Percentiles rank a stretch among this genome's conserved stretches.
These are phyloP conservation scores for Cyclotella distinguenda DNA, from an alignment of 108 stramenopile genomes.

Conservation along the genomic window DNA sequence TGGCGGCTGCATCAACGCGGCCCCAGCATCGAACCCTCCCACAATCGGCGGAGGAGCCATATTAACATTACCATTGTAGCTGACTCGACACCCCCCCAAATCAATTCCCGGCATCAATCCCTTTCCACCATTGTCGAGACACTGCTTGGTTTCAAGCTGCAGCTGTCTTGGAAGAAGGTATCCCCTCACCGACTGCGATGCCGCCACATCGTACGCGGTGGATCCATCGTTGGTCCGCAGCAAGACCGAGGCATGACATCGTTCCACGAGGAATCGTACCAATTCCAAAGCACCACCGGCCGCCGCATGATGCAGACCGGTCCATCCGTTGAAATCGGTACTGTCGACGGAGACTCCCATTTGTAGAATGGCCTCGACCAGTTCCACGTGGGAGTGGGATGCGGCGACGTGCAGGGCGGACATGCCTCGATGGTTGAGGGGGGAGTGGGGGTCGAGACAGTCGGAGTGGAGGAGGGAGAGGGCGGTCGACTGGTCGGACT, in stretches of 20 bases:
- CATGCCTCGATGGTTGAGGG: constrained; percentile 47
- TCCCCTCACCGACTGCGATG: constrained; percentile 62
- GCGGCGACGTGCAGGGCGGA: constrained; percentile 73
- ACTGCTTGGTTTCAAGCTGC: constrained; percentile 75
- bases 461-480: constrained; percentile 31
- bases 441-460: constrained; percentile 21
- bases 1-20: constrained; percentile 48
- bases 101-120: constrained; percentile 82
- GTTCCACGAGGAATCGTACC: constrained; percentile 62
- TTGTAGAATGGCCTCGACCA: constrained; percentile 46
- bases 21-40: constrained; percentile 28
- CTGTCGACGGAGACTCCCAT: constrained; percentile 52
- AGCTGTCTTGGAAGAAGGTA: constrained; percentile 83
- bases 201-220: constrained; percentile 85
- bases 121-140: constrained; percentile 74
- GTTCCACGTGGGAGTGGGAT: constrained; percentile 26
- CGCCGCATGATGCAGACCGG: constrained; percentile 76
- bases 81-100: constrained; percentile 70
- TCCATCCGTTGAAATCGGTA: constrained; percentile 63
- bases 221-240: constrained; percentile 60
- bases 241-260: constrained; percentile 54
- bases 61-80: constrained; percentile 42
- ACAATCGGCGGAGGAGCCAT: constrained; percentile 67
- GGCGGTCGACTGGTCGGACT: constrained; percentile 23
- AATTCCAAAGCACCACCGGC: constrained; percentile 29